Evolutionary conservation across 148 eudicot genomes (phyloP), one percentile per base, ranked within the genome.

Genomic region (Camellia sinensis): DNA sequence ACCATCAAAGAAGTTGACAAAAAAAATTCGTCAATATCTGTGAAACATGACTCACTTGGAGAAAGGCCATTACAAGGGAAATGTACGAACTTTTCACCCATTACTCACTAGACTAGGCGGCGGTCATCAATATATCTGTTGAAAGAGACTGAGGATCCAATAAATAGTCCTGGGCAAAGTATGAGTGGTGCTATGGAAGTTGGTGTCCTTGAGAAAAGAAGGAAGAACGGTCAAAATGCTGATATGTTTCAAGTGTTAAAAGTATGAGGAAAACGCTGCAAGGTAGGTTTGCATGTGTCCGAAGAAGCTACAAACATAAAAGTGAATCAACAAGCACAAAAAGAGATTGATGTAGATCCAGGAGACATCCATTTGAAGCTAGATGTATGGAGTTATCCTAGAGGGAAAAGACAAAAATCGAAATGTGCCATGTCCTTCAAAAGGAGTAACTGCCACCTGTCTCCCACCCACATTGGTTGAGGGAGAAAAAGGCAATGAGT

Each of bases 341-440:
- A 40, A 43, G 52, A 63, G 43, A 43, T 63, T 12, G 22, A 53
- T 82, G 60, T 50, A 22, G 67, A 9, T 79, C 68, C 44, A 57
- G 68, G 43, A 83, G 63, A 37, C 70, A 65, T 80, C 64, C 78
- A 60, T n/a, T 62, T 76, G 50, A 80, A 74, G 68, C 79, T 82
- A 62, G 83, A 84, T 41, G 17, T 17, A 21, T 80, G 88, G 89
- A 82, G 45, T 14, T 84, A 76, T 83, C 85, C 90, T 1, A 87
- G 82, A 83, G 82, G 86, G 82, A 90, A 89, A 87, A 80, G 93
- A 82, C n/a, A 78, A 75, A 76, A 78, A 77, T 66, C 57, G 63
- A 40, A 48, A 40, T 2, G 53, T 62, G 22, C 71, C 71, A 21
- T 69, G 52, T 44, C 77, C 66, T 65, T 80, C 78, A 78, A 74